phyloP scores from a whole-genome alignment of 345 rosid species.

The Viola odorata region DNA sequence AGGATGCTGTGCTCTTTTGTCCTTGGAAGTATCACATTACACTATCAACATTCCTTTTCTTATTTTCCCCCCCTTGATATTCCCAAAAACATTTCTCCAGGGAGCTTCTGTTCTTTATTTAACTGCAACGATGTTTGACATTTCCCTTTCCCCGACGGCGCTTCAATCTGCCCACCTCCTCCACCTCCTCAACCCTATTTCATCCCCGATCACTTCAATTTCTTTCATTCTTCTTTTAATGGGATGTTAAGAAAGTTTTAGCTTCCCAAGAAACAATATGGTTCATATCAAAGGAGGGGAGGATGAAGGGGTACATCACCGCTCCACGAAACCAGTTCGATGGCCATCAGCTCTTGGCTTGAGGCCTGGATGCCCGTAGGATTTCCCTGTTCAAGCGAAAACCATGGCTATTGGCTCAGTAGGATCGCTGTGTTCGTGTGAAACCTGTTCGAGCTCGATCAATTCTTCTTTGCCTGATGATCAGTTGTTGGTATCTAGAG shows the following conservation, averaged over 20 bases:
- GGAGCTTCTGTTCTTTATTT: neutral
- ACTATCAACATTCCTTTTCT: too few relatives aligned
- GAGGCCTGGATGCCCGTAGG: too few relatives aligned
- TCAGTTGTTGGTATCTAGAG: slow-evolving; percentile 18
- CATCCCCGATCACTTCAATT: neutral
- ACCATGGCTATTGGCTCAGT: neutral
- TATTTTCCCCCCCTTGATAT: neutral
- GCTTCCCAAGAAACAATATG: neutral
- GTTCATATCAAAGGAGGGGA: slow-evolving; percentile 18
- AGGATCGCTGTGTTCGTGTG: neutral
- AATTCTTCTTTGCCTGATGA: neutral
- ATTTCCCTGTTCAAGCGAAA: too few relatives aligned
- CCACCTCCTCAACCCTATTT: too few relatives aligned
- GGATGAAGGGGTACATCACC: slow-evolving; percentile 12
- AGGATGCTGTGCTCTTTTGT: neutral
- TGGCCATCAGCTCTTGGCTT: neutral
- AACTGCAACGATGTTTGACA: neutral
- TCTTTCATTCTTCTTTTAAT: neutral
- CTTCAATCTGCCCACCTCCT: neutral
- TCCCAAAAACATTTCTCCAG: neutral
- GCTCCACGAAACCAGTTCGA: neutral
- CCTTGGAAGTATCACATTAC: neutral
- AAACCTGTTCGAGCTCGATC: neutral
- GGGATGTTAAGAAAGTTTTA: too few relatives aligned
- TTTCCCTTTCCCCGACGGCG: neutral